Evolutionary conservation across 192 early-diverging fungal species (phyloP).

Genomic region (Powellomyces hirtus): DNA sequence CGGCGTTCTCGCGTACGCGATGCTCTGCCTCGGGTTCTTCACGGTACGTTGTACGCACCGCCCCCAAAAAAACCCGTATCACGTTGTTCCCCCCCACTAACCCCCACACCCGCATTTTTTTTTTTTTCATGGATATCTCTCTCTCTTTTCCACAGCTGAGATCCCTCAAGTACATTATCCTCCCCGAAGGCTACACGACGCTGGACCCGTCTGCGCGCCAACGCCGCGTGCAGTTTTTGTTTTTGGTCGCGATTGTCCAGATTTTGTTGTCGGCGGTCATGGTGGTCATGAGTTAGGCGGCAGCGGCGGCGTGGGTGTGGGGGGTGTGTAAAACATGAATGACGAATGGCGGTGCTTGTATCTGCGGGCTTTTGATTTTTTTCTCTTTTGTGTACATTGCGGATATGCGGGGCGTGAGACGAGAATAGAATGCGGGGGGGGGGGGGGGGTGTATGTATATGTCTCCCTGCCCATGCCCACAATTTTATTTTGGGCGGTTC

Average conservation of each 20-base stretch:
- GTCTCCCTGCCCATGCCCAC: too few species aligned
- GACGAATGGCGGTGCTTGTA: too few species aligned
- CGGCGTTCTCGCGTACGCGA: slow-evolving; percentile 70
- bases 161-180: slow-evolving; percentile 46
- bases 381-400: too few species aligned
- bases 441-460: too few species aligned
- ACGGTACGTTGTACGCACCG: slow-evolving; percentile 51
- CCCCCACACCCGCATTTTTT: background rate
- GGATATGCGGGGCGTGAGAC: too few species aligned
- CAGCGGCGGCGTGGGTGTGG: too few species aligned
- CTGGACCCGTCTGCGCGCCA: slow-evolving; percentile 62
- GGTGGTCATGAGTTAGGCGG: slow-evolving; percentile 30
- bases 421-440: too few species aligned
- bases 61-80: background rate
- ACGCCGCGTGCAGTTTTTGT: slow-evolving; percentile 83
- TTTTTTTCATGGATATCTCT: too few species aligned
- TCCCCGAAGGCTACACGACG: slow-evolving; percentile 45
- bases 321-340: too few species aligned
- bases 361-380: too few species aligned
- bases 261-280: slow-evolving; percentile 80
- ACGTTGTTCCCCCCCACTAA: background rate
- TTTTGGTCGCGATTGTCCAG: slow-evolving; percentile 79
- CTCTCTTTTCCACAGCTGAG: slow-evolving; percentile 32
- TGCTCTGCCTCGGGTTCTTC: slow-evolving; percentile 81
- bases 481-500: too few species aligned